Evolutionary conservation across 2,329 filamentous ascomycete genomes (phyloP), one percentile per base, ranked within the genome.

Genomic region (Calcarisporium arbuscula): DNA sequence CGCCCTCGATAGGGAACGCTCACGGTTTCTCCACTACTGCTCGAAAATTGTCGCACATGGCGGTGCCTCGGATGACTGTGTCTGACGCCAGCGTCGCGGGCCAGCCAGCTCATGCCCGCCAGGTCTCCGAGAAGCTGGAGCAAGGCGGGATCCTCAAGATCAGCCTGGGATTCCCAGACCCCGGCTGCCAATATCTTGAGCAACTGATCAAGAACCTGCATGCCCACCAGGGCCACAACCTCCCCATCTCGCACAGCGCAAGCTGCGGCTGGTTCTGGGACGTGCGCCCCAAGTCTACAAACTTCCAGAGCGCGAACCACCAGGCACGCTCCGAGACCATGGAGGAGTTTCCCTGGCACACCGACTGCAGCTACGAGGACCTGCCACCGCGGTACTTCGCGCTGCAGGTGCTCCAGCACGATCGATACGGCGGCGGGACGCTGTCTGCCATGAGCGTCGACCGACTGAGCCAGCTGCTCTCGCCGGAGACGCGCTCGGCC

Each of bases 261-360:
- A 53, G 46, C 0, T 52, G 54, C 5, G 62, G 62, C 5, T 66
- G 62, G 62, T 66, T 66, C 40, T 67, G 63, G 62, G 62, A 66
- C 28, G 51, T 65, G 4, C 55, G 56, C 2, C 63, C 60, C 4
- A 51, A 42, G 26, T 29, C 36, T 8, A 36, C 28, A 10, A 48
- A 19, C 17, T 56, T 53, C 30, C 54, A 62, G 28, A 48, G 51
- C 23, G 44, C 36, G 12, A 42, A 46, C 14, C 50, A 58, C 18
- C 58, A 55, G 14, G 63, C 62, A 1, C 49, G 61, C 1, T 62
- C 58, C 1, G 62, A 67, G 39, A 67, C 63, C 1, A 64, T 62
- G 58, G 39, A 55, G 0, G 46, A 59, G 2, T 67, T 66, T 19
- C 56, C 62, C 0, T 67, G 63, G 63, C 63, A 66, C 30, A 66